phyloP scores from a whole-genome alignment of 306 rosid genomes.

The Quillaja saponaria region DNA sequence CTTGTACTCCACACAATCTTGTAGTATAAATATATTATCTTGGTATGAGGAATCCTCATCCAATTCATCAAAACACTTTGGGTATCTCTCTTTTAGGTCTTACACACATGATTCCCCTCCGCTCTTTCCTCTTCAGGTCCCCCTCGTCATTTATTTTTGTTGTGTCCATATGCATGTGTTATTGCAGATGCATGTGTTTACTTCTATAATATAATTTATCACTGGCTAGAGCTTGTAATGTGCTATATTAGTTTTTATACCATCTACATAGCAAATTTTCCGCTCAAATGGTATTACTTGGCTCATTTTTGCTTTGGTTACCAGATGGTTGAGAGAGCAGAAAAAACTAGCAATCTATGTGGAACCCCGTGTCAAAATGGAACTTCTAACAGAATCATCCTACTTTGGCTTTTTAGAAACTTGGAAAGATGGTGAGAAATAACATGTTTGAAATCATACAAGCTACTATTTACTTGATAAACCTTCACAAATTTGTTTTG shows the following conservation, averaged over 20 bases:
- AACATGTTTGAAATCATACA: constrained; percentile 24
- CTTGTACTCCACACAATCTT: too few species aligned
- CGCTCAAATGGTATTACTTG: constrained; percentile 15
- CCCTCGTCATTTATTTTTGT: constrained; percentile 12
- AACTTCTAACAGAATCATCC: constrained; percentile 73
- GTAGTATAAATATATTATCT: too few species aligned
- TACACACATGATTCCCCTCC: too few species aligned
- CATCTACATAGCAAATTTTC: constrained; percentile 10
- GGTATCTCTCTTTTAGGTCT: too few species aligned
- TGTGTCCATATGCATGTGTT: too few species aligned
- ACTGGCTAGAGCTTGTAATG: too few species aligned
- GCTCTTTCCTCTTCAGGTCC: constrained; percentile 9
- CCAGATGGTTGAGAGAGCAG: constrained; percentile 88
- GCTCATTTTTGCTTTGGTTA: constrained; percentile 22
- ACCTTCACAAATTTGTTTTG: background rate
- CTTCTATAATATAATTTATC: too few species aligned
- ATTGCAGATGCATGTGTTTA: too few species aligned
- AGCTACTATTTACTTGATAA: constrained; percentile 13
- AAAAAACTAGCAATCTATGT: constrained; percentile 70
- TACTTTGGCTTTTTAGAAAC: constrained; percentile 74
- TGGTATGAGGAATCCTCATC: too few species aligned
- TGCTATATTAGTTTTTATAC: too few species aligned
- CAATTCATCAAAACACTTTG: too few species aligned
- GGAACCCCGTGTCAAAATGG: constrained; percentile 78
- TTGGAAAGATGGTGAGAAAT: constrained; percentile 81